Conservation (phyloP, 495 filamentous ascomycete genomes). For the Copromyces sp. region DNA sequence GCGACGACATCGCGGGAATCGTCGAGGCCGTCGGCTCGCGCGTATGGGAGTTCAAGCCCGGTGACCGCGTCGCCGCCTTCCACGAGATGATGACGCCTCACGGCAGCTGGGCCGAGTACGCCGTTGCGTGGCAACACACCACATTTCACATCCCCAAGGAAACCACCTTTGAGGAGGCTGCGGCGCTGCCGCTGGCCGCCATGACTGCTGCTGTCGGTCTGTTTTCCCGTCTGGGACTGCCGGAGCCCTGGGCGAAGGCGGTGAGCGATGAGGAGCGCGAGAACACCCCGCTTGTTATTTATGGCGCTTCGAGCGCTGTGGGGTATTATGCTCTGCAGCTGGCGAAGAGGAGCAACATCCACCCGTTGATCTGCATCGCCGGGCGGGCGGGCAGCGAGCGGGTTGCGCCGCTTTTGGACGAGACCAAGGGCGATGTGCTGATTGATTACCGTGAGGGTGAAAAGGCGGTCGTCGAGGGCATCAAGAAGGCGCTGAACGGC, state of each 20-base stretch:
- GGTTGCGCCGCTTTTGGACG: constrained; percentile 51
- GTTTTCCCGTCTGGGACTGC: constrained; percentile 48
- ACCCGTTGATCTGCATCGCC: constrained; percentile 62
- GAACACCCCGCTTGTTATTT: constrained; percentile 41
- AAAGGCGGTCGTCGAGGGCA: constrained; percentile 39
- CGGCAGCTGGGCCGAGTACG: constrained; percentile 65
- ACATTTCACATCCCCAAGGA: constrained; percentile 60
- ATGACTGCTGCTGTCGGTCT: constrained; percentile 63
- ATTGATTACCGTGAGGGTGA: constrained; percentile 61
- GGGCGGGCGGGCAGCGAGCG: constrained; percentile 42
- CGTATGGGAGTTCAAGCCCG: constrained; percentile 51
- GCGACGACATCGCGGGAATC: constrained; percentile 65
- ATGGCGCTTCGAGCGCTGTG: constrained; percentile 57
- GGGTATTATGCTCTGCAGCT: constrained; percentile 61
- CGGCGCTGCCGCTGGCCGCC: constrained; percentile 62
- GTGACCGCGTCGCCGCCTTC: constrained; percentile 63
- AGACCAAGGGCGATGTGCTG: constrained; percentile 54
- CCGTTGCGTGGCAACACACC: constrained; percentile 50
- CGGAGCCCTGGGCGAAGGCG: constrained; percentile 46
- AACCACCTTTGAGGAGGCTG: constrained; percentile 61
- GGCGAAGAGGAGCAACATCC: constrained; percentile 55
- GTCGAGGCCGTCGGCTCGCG: constrained; percentile 51
- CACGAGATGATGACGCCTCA: constrained; percentile 43
- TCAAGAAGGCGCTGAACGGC: constrained; percentile 38
- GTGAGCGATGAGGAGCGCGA: constrained; percentile 16